phyloP scores from a whole-genome alignment of 2,329 filamentous ascomycete genomes.

The Alternaria alternata region DNA sequence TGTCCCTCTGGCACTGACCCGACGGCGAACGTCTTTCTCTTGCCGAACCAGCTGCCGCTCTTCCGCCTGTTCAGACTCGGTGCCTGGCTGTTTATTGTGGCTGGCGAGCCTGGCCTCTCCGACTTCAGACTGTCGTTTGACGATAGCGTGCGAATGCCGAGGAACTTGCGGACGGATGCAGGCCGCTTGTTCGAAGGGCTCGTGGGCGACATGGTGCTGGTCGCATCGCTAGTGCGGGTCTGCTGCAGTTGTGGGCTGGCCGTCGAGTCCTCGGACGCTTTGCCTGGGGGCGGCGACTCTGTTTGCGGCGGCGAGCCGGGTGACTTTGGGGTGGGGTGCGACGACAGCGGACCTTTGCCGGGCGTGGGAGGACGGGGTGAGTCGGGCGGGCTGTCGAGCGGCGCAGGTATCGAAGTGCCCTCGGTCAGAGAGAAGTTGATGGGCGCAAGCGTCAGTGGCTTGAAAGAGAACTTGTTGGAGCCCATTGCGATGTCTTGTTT shows the following conservation, averaged over 20 bases:
- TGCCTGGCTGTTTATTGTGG: conserved; percentile 43
- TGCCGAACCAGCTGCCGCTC: conserved; percentile 53
- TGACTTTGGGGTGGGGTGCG: conserved; percentile 51
- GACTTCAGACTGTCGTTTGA: conserved; percentile 48
- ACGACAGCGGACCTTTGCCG: conserved; percentile 51
- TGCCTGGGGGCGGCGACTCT: conserved; percentile 29
- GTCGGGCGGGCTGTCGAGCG: conserved; percentile 50
- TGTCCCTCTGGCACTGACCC: conserved; percentile 46
- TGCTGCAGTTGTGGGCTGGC: conserved; percentile 26
- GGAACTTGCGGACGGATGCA: conserved; percentile 52
- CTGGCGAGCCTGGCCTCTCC: conserved; percentile 48
- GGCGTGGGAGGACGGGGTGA: conserved; percentile 50
- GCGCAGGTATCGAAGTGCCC: conserved; percentile 53
- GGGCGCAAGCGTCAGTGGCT: conserved; percentile 48
- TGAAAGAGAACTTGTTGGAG: conserved; percentile 38
- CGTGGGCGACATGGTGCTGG: conserved; percentile 42
- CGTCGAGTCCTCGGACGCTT: conserved; percentile 27
- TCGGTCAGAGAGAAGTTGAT: conserved; percentile 55
- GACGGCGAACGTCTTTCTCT: conserved; percentile 46
- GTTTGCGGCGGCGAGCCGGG: conserved; percentile 34
- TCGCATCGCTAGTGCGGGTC: conserved; percentile 40
- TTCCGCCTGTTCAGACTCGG: conserved; percentile 47
- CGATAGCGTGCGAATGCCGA: conserved; percentile 49
- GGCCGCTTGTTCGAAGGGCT: conserved; percentile 47
- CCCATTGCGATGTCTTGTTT: conserved; percentile 31